A percentile compares a stretch with the other conserved stretches of the same genome.
Evolutionary conservation across 2,329 filamentous ascomycete species (phyloP).

Genomic region (Fusarium pseudoanthophilum): DNA sequence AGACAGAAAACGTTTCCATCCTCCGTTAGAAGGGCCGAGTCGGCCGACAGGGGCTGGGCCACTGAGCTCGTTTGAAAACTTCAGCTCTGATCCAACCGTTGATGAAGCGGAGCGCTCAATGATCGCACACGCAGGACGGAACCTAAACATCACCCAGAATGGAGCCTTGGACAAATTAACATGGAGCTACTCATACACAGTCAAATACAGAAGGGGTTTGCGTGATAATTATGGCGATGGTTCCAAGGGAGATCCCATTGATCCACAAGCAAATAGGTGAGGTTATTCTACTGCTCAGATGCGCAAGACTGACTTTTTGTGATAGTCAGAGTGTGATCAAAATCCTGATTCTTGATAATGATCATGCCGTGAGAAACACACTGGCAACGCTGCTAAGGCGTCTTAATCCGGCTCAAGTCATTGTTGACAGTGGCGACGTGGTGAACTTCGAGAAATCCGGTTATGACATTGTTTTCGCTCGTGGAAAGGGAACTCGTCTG

Average conservation of each 20-base stretch:
- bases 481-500: neutral
- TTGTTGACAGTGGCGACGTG: neutral
- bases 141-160: neutral
- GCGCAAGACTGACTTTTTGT: neutral
- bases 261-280: rapidly evolving
- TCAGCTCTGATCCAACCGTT: neutral
- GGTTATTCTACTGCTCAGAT: rapidly evolving
- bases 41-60: too few relatives aligned
- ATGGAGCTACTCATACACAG: too few relatives aligned
- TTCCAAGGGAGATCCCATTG: rapidly evolving
- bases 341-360: neutral
- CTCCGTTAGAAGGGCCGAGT: too few relatives aligned
- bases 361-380: neutral
- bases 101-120: neutral
- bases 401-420: neutral
- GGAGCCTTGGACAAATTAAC: too few relatives aligned
- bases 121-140: rapidly evolving
- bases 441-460: neutral
- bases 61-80: neutral
- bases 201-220: neutral
- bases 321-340: too few relatives aligned
- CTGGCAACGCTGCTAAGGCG: rapidly evolving
- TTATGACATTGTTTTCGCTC: neutral
- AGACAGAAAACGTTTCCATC: rapidly evolving
- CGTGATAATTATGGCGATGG: neutral